A percentile compares a stretch with the other conserved stretches of the same genome.
Conservation (phyloP, 2,329 filamentous ascomycete genomes). For the Stagonosporopsis cucurbitacearum region DNA sequence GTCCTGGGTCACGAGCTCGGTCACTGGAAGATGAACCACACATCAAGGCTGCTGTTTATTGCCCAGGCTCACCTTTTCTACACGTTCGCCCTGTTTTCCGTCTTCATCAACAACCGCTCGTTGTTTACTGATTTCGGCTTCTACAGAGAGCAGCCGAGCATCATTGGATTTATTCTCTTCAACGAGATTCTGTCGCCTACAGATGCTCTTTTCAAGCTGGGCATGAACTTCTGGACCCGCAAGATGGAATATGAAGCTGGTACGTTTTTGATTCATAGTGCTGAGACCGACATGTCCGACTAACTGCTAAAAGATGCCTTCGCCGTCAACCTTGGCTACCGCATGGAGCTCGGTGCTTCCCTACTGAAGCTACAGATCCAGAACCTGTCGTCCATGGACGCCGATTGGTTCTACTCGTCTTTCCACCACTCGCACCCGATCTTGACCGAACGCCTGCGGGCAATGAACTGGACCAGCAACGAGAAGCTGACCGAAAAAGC, state of each 20-base stretch:
- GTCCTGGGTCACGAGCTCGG: conserved; percentile 95
- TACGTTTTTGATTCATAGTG: conserved; percentile 38
- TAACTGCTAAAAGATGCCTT: conserved; percentile 68
- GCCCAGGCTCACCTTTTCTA: conserved; percentile 88
- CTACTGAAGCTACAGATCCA: conserved; percentile 98
- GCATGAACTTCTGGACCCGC: conserved; percentile 95
- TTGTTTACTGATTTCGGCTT: conserved; percentile 94
- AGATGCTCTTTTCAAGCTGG: conserved; percentile 90
- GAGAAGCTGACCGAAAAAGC: conserved; percentile 53
- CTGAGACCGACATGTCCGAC: conserved; percentile 23
- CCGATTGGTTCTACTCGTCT: conserved; percentile 96
- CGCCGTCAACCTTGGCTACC: conserved; percentile 83
- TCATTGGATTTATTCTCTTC: conserved; percentile 97
- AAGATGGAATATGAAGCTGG: conserved; percentile 95
- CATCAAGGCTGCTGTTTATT: conserved; percentile 87
- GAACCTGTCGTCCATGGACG: conserved; percentile 98
- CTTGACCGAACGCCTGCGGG: conserved; percentile 88
- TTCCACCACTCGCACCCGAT: conserved; percentile 99
- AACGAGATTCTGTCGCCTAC: conserved; percentile 94
- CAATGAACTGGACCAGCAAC: conserved; percentile 82
- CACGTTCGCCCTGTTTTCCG: conserved; percentile 94
- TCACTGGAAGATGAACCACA: conserved; percentile 96
- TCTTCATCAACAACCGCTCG: conserved; percentile 94
- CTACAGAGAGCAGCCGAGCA: conserved; percentile 79
- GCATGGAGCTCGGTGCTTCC: conserved; percentile 79